Base-by-base conservation (phyloP, 2,329 filamentous ascomycete species). In the Ophioceras dolichostomum region DNA sequence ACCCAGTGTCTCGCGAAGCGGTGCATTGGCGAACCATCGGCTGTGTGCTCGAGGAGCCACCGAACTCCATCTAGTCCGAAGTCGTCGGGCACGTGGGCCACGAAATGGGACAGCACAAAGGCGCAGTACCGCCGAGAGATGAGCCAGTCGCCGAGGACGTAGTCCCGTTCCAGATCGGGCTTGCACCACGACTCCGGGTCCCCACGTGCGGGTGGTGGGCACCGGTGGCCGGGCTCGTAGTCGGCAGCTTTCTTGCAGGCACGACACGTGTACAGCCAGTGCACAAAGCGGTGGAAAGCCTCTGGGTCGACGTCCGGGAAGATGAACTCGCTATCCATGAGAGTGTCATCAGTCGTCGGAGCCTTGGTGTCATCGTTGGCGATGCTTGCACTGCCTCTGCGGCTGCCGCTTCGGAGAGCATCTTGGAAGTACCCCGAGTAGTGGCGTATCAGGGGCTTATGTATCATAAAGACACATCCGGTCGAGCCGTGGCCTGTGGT, bases 271-370 rank as follows among this genome's bases (percentile, higher is more conserved):
- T 45, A 45, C 8, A 45, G 35, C 43, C 43, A 45, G 18, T 24
- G 21, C 17, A 39, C 38, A 30, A 37, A 43, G 22, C 37, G 41
- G 28, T 37, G 26, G 27, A 45, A 40, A 4, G 36, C 36, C 13
- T 40, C 39, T 21, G 43, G 35, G 17, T 43, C 35, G 30, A 40
- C 39, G 5, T 43, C 41, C 10, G 38, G 33, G 26, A 43, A 34
- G 22, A 34, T 16, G 29, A 43, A 39, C 33, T 40, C 39, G 34
- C 39, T 35, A 10, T 40, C 34, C 18, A 30, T 13, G 24, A 40
- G 58, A 0, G 55, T 41, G n/a, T 59, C 52, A 45, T 73, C 69
- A 36, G 72, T 53, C 19, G 73, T 51, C 5, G 60, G 60, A 1
- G 64, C 65, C 36, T 59, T 62, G 13, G 58, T 55, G 20, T 60